Percentiles rank a stretch among this genome's conserved stretches.
phyloP scores from a whole-genome alignment of 2,329 filamentous ascomycete species.

The Magnaporthiopsis rhizophila region DNA sequence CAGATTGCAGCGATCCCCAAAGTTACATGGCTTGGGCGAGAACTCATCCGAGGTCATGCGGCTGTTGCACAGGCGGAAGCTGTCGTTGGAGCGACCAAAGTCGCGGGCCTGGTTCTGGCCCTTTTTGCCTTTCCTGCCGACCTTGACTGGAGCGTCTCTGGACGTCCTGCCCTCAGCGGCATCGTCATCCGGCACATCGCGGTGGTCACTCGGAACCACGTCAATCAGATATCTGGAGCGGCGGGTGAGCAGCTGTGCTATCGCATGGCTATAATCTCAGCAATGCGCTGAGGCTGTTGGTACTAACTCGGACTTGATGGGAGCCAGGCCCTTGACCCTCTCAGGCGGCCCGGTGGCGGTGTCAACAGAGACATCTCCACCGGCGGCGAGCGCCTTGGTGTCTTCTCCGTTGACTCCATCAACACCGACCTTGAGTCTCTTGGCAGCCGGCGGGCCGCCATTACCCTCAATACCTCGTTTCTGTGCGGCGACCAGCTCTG shows the following conservation, averaged over 20 bases:
- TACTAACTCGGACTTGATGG: slow-evolving; percentile 64
- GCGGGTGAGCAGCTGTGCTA: not conserved
- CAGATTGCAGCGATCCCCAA: slow-evolving; percentile 72
- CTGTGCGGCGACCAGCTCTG: not conserved
- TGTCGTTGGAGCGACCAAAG: slow-evolving; percentile 74
- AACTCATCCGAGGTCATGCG: slow-evolving; percentile 69
- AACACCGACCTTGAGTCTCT: slow-evolving; percentile 49
- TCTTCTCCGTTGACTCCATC: slow-evolving; percentile 2
- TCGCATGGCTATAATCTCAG: not conserved
- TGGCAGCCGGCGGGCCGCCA: slow-evolving; percentile 30
- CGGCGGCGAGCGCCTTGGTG: not conserved
- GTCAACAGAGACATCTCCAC: not conserved
- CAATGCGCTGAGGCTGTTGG: not conserved
- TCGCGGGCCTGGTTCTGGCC: slow-evolving; percentile 79
- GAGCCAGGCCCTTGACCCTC: slow-evolving; percentile 41
- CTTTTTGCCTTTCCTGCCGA: slow-evolving; percentile 25
- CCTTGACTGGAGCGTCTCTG: slow-evolving; percentile 16
- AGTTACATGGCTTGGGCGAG: slow-evolving; percentile 68
- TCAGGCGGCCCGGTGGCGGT: not conserved
- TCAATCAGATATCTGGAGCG: slow-evolving; percentile 32
- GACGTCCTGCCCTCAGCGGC: slow-evolving; percentile 36
- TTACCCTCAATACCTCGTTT: slow-evolving; percentile 11
- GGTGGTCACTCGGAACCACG: not conserved
- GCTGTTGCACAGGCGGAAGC: slow-evolving; percentile 68
- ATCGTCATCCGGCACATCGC: slow-evolving; percentile 31